Evolutionary conservation across 2,329 filamentous ascomycete species (phyloP).

Genomic region (Trichoderma polysporum): DNA sequence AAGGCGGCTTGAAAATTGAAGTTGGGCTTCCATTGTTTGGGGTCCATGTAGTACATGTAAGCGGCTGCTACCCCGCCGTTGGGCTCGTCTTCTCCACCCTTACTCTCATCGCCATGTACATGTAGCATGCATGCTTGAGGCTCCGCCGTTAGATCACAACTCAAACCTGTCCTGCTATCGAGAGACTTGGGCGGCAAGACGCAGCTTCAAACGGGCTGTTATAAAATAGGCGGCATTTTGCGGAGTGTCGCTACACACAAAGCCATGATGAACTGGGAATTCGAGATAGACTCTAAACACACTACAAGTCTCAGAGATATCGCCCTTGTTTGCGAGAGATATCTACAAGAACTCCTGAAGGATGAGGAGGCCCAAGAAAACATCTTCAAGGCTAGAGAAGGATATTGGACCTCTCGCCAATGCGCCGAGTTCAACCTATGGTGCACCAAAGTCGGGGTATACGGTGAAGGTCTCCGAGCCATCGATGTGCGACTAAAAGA

Average conservation of each 20-base stretch:
- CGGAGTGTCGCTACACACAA: background rate
- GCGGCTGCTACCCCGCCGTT: background rate
- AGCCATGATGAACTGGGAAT: background rate
- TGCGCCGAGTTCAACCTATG: background rate
- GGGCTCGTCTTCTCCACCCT: background rate
- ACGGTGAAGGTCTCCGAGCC: background rate
- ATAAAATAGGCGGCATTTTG: background rate
- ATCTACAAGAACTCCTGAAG: background rate
- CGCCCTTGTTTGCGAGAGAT: background rate
- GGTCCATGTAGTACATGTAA: background rate
- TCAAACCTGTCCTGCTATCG: background rate
- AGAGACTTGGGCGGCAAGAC: background rate
- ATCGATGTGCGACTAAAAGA: background rate
- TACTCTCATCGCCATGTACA: background rate
- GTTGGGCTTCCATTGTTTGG: background rate
- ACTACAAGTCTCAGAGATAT: background rate
- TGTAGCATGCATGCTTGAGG: too few species aligned
- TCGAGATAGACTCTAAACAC: background rate
- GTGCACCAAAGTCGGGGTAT: background rate
- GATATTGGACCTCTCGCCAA: background rate
- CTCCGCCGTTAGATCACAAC: background rate
- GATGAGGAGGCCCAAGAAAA: background rate
- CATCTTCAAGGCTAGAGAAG: background rate
- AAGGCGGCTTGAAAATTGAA: background rate
- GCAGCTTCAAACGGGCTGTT: background rate